Percentiles rank a stretch among this genome's conserved stretches.
Evolutionary conservation across 495 filamentous ascomycete species (phyloP).

Genomic region (Neohortaea acidophila): DNA sequence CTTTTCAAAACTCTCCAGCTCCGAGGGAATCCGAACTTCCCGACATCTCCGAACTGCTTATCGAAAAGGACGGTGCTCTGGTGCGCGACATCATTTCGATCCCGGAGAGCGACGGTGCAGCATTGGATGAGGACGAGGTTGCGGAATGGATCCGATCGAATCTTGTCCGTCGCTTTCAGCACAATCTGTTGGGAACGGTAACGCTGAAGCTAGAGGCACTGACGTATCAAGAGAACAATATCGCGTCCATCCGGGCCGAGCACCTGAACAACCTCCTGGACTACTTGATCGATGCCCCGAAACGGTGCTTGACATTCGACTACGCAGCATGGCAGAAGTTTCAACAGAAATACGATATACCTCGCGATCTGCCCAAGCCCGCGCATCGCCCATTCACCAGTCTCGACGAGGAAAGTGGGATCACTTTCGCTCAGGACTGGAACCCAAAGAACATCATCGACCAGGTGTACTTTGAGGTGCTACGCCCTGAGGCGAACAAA

Average conservation of each 20-base stretch:
- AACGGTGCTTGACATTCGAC: conserved; percentile 40
- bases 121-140: neutral
- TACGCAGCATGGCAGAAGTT: conserved; percentile 37
- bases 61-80: conserved; percentile 41
- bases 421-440: conserved; percentile 27
- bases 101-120: neutral
- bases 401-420: conserved; percentile 22
- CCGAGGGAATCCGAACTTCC: conserved; percentile 27
- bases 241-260: neutral
- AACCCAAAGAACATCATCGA: conserved; percentile 52
- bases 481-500: conserved; percentile 34
- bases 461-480: conserved; percentile 50
- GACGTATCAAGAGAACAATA: neutral
- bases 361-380: conserved; percentile 19
- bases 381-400: conserved; percentile 24
- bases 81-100: conserved; percentile 20
- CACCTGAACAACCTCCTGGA: conserved; percentile 66
- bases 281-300: conserved; percentile 64
- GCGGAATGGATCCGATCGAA: conserved; percentile 35
- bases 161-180: conserved; percentile 51
- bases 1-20: conserved; percentile 56
- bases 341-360: conserved; percentile 25
- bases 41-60: conserved; percentile 38
- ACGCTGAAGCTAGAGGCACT: conserved; percentile 26
- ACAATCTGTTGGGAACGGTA: conserved; percentile 52